Percentiles rank a stretch among this genome's conserved stretches.
These are phyloP conservation scores for Suillus decipiens DNA, from an alignment of 768 basidiomycete species.

Conservation along the genomic window DNA sequence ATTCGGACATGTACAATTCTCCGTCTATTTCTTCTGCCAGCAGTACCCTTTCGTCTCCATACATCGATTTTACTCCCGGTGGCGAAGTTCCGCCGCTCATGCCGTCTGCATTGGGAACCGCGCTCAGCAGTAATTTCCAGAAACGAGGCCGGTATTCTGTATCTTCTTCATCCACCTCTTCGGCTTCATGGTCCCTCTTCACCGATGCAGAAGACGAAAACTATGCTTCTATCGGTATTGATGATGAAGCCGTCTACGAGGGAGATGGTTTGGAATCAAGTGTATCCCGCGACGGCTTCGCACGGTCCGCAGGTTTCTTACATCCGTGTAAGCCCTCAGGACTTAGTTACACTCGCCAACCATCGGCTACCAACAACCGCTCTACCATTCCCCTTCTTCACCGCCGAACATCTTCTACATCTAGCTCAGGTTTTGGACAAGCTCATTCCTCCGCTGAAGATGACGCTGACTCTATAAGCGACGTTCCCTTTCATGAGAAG, in stretches of 20 bases:
- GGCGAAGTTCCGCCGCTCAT: constrained; percentile 70
- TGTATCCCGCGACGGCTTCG: constrained; percentile 36
- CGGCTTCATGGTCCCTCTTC: constrained; percentile 63
- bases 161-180: constrained; percentile 65
- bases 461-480: constrained; percentile 39
- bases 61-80: constrained; percentile 51
- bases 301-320: constrained; percentile 43
- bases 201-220: constrained; percentile 66
- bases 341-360: constrained; percentile 67
- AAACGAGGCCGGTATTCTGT: constrained; percentile 53
- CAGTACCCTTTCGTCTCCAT: constrained; percentile 70
- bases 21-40: constrained; percentile 66
- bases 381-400: constrained; percentile 61
- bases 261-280: constrained; percentile 39
- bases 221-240: constrained; percentile 31
- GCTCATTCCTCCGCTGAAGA: constrained; percentile 48
- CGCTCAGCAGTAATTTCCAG: constrained; percentile 43
- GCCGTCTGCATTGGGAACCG: constrained; percentile 55
- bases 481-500: constrained; percentile 32
- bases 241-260: constrained; percentile 34
- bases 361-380: constrained; percentile 69
- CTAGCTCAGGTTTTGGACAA: constrained; percentile 35
- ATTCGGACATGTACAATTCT: constrained; percentile 56
- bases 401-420: constrained; percentile 51
- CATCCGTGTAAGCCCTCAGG: constrained; percentile 42